Evolutionary conservation across 2,329 filamentous ascomycete genomes (phyloP), one percentile per base, ranked within the genome.

Genomic region (Neonectria coccinea): DNA sequence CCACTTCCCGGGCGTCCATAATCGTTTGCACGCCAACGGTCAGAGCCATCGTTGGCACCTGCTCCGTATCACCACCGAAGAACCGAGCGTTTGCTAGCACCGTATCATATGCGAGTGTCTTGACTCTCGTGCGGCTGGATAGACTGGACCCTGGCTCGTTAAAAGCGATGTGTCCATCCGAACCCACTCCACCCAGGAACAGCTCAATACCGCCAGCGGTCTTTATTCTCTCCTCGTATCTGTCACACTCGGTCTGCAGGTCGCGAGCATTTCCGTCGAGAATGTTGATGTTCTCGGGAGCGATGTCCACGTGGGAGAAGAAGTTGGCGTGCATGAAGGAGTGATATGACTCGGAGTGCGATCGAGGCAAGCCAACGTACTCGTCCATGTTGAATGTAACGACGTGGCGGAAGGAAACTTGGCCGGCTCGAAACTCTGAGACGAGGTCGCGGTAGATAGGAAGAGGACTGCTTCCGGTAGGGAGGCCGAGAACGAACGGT

Each of bases 271-370:
- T 92, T 70, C 91, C 91, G 74, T 93, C 86, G 18, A 93, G 84
- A 73, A 94, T 91, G 75, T 94, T 88, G 68, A 93, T 88, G 65
- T 84, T 92, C 66, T 84, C 82, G 1, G 91, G 91, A 59, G 86
- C 84, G 65, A 94, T 88, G 75, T 94, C 89, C 70, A 93, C 87
- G 67, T 84, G 91, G 47, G 88, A 89, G 81, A 94, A 94, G 81
- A 94, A 92, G 79, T 93, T 85, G 79, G 88, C 89, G 84, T 92
- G 93, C 91, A 94, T 94, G 82, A 93, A 94, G 73, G 88, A 89
- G 81, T 93, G 91, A 79, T 94, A 94, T 75, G 88, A 91, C 76
- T 93, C 89, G 4, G 91, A 90, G 77, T 94, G 91, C 71, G 91
- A 89, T 67, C 89, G 86, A 20, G 91, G 88, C 54, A 93, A 85